phyloP scores from a whole-genome alignment of 73 alveolate genomes.

The Urostyla sp. region DNA sequence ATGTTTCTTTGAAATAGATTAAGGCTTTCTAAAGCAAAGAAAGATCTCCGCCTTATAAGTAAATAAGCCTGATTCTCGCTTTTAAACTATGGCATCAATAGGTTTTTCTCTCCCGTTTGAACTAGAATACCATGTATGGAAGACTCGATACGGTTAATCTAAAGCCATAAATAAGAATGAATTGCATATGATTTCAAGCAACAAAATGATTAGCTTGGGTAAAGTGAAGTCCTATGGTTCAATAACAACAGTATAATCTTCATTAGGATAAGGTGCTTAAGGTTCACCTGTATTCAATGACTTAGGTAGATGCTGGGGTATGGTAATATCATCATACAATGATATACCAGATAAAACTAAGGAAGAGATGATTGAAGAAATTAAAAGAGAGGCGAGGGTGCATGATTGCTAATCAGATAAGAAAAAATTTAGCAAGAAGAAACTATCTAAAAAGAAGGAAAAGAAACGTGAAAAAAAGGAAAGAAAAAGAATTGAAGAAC shows the following conservation, averaged over 20 bases:
- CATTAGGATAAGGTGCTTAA: constrained; percentile 43
- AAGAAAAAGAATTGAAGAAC: not conserved
- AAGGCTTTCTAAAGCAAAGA: constrained; percentile 13
- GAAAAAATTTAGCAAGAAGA: not conserved
- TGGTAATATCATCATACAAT: constrained; percentile 16
- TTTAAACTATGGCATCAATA: constrained; percentile 14
- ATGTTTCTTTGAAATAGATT: constrained; percentile 42
- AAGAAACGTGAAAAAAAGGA: constrained; percentile 1
- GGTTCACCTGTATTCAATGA: constrained; percentile 62
- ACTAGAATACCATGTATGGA: constrained; percentile 24
- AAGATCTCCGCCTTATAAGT: constrained; percentile 17
- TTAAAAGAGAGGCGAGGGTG: constrained; percentile 5
- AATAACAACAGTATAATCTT: constrained; percentile 37
- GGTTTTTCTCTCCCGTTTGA: constrained; percentile 33
- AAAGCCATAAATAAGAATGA: constrained; percentile 36
- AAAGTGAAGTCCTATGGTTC: constrained; percentile 38
- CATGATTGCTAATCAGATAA: not conserved
- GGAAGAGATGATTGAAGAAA: constrained; percentile 25
- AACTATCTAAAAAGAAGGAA: not conserved
- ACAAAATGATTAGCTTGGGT: constrained; percentile 53
- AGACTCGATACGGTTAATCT: constrained; percentile 39
- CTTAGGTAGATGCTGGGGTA: constrained; percentile 63
- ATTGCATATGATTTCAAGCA: not conserved
- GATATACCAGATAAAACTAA: constrained; percentile 48
- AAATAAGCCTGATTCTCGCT: constrained; percentile 49